Evolutionary conservation across 352 stramenopile genomes (phyloP), one percentile per base, ranked within the genome.

Genomic region (Phytopythium delawarense): DNA sequence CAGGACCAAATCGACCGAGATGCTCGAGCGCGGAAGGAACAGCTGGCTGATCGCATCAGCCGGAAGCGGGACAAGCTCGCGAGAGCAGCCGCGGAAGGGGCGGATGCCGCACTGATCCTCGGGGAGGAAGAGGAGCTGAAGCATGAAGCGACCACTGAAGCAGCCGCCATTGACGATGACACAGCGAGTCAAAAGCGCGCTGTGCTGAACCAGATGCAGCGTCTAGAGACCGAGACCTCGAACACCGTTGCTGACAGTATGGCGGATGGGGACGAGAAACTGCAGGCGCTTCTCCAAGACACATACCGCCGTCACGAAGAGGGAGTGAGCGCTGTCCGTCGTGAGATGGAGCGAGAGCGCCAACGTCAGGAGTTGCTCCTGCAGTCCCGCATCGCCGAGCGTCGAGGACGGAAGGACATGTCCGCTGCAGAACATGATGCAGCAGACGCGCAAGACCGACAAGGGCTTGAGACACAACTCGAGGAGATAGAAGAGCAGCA

Each of bases 1-100:
- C 63, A 82, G 21, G 46, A 62, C 1, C 62, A 74, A 12, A 37
- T 79, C 35, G 62, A 75, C 16, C 65, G 71, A 34, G 75, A 86
- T 4, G 74, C 61, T 40, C 51, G 56, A 8, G 16, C 68, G 21
- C 72, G 66, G 18, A 82, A 79, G 42, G 51, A 55, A 13, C 65
- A 73, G 11, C 55, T 86, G 42, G 56, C 55, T 15, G 67, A 77
- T 16, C 70, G 73, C 4, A 65, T 86, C 15, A 42, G 71, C 50
- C 68, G 63, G 16, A 84, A 77, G 32, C 77, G 75, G 0, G 57
- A 55, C 9, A 51, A 42, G 12, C 15, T 81, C 20, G 39, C 11
- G 18, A 35, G 46, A 34, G 21, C 23, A 11, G 12, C 60, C 0
- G 63, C 57, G 30, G 46, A 35, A 12, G 42, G 16, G 0, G 57